Conservation (phyloP, 805 yeast species). For the Alloascoidea africana region DNA sequence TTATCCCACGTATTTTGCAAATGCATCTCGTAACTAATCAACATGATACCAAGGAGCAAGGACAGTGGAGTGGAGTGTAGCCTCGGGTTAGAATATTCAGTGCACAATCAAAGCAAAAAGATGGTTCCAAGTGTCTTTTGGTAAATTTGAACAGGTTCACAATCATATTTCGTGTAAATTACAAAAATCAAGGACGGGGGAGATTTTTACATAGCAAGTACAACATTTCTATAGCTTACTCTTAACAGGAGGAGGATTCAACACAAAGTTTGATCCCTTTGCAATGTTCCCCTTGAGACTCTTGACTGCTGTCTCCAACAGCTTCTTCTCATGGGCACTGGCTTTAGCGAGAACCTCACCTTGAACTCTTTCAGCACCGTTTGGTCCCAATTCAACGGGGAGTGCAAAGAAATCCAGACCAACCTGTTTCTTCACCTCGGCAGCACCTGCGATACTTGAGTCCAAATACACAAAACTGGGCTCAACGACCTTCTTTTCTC, state of each 20-base stretch:
- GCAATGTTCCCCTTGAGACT: slow-evolving; percentile 81
- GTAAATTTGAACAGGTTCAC: too few species aligned
- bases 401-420: slow-evolving; percentile 68
- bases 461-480: slow-evolving; percentile 26
- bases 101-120: too few species aligned
- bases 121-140: too few species aligned
- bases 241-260: background rate
- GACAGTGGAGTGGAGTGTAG: too few species aligned
- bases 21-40: too few species aligned
- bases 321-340: slow-evolving; percentile 67
- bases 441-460: slow-evolving; percentile 23
- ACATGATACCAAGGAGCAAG: too few species aligned
- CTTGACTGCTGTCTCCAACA: slow-evolving; percentile 72
- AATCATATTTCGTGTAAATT: too few species aligned
- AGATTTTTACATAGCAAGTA: too few species aligned
- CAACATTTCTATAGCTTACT: slow-evolving; percentile 1
- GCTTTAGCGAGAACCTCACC: slow-evolving; percentile 50
- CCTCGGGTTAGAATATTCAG: too few species aligned
- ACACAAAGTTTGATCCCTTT: slow-evolving; percentile 86
- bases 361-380: slow-evolving; percentile 62
- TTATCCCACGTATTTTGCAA: too few species aligned
- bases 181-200: too few species aligned
- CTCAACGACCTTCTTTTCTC: slow-evolving; percentile 31
- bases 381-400: slow-evolving; percentile 55
- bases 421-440: slow-evolving; percentile 61